phyloP scores from a whole-genome alignment of 2,329 filamentous ascomycete genomes.

The Hypoxylon sp. region DNA sequence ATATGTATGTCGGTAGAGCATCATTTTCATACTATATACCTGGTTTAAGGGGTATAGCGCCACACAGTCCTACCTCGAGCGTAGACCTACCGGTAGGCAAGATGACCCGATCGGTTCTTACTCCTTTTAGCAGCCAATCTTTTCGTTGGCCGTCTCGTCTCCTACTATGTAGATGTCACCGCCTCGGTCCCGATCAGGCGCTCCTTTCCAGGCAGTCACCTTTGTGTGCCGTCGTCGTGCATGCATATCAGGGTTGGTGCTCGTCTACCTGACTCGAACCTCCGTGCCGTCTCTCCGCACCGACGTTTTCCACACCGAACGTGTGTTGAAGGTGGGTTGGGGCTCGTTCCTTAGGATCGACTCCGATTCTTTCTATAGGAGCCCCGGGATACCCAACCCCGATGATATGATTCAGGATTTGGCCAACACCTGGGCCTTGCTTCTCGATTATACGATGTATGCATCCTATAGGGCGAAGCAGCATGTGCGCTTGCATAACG shows the following conservation, averaged over 20 bases:
- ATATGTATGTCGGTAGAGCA: neutral
- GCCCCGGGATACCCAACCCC: constrained; percentile 18
- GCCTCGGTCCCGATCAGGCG: neutral
- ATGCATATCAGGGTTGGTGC: constrained; percentile 1
- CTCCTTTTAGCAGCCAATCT: neutral
- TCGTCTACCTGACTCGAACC: too few relatives aligned
- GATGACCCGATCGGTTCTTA: neutral
- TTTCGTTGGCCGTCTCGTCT: neutral
- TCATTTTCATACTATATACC: neutral
- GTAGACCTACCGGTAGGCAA: neutral
- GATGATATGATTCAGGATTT: constrained; percentile 19
- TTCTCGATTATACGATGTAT: constrained; percentile 29
- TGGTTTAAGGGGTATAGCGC: neutral
- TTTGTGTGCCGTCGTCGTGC: constrained; percentile 1
- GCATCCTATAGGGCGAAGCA: constrained; percentile 23
- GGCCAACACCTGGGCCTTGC: constrained; percentile 15
- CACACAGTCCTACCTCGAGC: neutral
- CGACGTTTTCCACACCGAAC: constrained; percentile 5
- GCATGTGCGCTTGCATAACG: constrained; percentile 22
- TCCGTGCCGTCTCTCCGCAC: neutral
- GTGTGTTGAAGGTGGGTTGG: neutral
- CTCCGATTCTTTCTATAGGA: constrained; percentile 9
- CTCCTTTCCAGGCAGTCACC: neutral
- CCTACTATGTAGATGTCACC: neutral
- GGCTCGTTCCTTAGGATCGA: neutral